Conservation (phyloP, 2,329 filamentous ascomycete genomes). For the Verticillium nubilum region DNA sequence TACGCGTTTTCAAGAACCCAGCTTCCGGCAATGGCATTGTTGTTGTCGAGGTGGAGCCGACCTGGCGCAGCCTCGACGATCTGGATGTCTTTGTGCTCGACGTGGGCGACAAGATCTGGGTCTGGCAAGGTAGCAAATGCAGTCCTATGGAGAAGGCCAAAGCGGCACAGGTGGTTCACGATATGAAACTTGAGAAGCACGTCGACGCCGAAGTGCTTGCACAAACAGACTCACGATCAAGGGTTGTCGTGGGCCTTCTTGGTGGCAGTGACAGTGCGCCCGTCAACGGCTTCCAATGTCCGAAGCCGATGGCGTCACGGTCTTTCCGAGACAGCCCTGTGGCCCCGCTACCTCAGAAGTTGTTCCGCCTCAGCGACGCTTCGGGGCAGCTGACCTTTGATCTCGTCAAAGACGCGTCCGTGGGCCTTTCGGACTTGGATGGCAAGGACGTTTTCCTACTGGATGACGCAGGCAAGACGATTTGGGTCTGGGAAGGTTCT, state of each 20-base stretch:
- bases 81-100: constrained; percentile 63
- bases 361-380: constrained; percentile 60
- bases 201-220: constrained; percentile 60
- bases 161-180: constrained; percentile 61
- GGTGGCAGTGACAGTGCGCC: constrained; percentile 38
- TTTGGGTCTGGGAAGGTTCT: constrained; percentile 64
- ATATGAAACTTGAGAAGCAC: constrained; percentile 58
- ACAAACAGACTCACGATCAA: constrained; percentile 51
- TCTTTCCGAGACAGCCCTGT: constrained; percentile 13
- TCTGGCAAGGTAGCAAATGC: constrained; percentile 62
- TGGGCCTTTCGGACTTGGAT: constrained; percentile 45
- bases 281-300: constrained; percentile 31
- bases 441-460: constrained; percentile 58
- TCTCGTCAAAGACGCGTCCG: constrained; percentile 49
- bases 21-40: constrained; percentile 42
- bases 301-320: constrained; percentile 32
- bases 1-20: constrained; percentile 60
- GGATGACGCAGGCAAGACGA: constrained; percentile 46
- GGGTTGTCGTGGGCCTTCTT: constrained; percentile 50
- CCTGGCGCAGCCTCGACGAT: constrained; percentile 57
- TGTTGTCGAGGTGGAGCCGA: constrained; percentile 59
- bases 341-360: constrained; percentile 25
- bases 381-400: constrained; percentile 52
- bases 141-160: constrained; percentile 66
- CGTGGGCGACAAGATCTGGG: constrained; percentile 58